Percentiles rank a stretch among this genome's conserved stretches.
These are phyloP conservation scores for Durotheca rogersii DNA, from an alignment of 495 filamentous ascomycete genomes.

Conservation along the genomic window DNA sequence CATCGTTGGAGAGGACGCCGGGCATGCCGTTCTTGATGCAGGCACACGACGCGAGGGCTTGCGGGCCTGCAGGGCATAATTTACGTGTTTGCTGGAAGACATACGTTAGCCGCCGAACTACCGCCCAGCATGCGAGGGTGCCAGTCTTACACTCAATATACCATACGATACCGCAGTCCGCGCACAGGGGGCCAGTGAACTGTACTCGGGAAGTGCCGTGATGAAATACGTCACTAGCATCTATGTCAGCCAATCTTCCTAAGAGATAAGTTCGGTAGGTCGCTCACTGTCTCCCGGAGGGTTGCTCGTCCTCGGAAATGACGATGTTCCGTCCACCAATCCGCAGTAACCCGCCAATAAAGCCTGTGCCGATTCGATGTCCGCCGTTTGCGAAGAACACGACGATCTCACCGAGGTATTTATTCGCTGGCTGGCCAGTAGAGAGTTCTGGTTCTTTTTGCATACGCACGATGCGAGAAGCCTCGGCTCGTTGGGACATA, in stretches of 20 bases:
- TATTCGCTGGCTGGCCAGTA: conserved; percentile 40
- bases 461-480: conserved; percentile 51
- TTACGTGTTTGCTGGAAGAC: conserved; percentile 36
- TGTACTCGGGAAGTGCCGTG: conserved; percentile 48
- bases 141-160: conserved; percentile 38
- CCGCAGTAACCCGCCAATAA: conserved; percentile 52
- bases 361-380: conserved; percentile 48
- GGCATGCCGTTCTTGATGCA: conserved; percentile 51
- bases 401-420: conserved; percentile 42
- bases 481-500: conserved; percentile 42
- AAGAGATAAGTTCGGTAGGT: too few relatives aligned
- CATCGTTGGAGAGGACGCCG: conserved; percentile 32
- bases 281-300: conserved; percentile 48
- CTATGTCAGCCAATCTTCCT: not conserved
- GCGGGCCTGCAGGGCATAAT: conserved; percentile 46
- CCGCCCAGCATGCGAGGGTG: not conserved
- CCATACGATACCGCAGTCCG: conserved; percentile 42
- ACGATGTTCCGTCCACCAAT: conserved; percentile 46
- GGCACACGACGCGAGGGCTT: conserved; percentile 49
- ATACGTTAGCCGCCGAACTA: conserved; percentile 8
- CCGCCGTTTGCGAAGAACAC: conserved; percentile 42
- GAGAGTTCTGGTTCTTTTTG: conserved; percentile 48
- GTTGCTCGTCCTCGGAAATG: conserved; percentile 44
- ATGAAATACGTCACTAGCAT: conserved; percentile 51
- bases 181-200: conserved; percentile 47